Percentiles rank a stretch among this genome's conserved stretches.
Conservation (phyloP, 345 rosid species). For the Brassica rapa region DNA sequence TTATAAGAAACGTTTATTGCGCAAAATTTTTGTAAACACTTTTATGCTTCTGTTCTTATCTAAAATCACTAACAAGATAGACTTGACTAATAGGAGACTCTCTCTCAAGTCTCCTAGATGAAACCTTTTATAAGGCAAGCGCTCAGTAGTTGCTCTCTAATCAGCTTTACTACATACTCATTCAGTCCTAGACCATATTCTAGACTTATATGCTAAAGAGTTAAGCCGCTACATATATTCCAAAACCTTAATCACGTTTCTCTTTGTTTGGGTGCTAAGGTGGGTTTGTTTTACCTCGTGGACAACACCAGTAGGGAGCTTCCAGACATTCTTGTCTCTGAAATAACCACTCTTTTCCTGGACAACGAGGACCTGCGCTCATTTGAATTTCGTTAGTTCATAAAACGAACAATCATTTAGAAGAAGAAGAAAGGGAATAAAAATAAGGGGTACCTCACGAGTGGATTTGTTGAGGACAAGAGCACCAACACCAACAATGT, state of each 20-base stretch:
- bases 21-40: background rate
- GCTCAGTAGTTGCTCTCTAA: background rate
- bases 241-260: background rate
- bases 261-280: background rate
- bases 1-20: background rate
- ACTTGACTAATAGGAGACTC: background rate
- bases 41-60: background rate
- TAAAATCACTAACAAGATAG: background rate
- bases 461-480: constrained; percentile 52
- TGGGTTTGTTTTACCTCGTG: constrained; percentile 49
- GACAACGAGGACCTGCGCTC: constrained; percentile 73
- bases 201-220: background rate
- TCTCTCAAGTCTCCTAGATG: background rate
- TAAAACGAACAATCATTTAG: too few relatives aligned
- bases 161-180: background rate
- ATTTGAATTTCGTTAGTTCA: too few relatives aligned
- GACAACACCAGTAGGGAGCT: constrained; percentile 77
- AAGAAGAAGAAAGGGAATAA: constrained; percentile 1
- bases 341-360: constrained; percentile 67
- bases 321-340: constrained; percentile 64
- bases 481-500: constrained; percentile 73
- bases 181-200: background rate
- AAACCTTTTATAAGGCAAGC: background rate
- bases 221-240: background rate
- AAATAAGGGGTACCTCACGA: constrained; percentile 49